These are phyloP conservation scores for Emmonsiellopsis sp. DNA, from an alignment of 2,329 filamentous ascomycete genomes.

Conservation along the genomic window DNA sequence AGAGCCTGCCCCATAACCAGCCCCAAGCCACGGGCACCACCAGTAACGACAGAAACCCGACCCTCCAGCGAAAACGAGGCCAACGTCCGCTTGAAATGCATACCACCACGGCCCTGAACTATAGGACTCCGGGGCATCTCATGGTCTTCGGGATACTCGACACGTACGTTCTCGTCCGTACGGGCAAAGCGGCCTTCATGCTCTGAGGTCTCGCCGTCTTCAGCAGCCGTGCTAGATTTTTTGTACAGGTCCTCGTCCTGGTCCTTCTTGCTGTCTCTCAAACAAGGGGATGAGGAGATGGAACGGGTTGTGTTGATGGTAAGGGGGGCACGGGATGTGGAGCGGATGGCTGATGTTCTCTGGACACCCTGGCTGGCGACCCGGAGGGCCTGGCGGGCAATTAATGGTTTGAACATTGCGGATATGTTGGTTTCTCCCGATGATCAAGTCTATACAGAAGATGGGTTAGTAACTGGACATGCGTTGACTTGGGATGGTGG, in stretches of 20 bases:
- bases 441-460: background rate
- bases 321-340: slow-evolving; percentile 8
- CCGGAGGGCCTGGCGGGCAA: slow-evolving; percentile 20
- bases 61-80: slow-evolving; percentile 79
- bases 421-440: slow-evolving; percentile 1
- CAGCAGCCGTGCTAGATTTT: background rate
- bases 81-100: slow-evolving; percentile 77
- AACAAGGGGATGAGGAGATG: background rate
- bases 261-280: background rate
- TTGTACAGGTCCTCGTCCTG: background rate
- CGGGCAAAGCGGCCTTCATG: slow-evolving; percentile 64
- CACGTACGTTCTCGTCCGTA: slow-evolving; percentile 67
- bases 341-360: slow-evolving; percentile 6
- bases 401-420: slow-evolving; percentile 22
- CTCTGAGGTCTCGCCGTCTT: slow-evolving; percentile 14
- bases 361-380: slow-evolving; percentile 13
- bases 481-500: background rate
- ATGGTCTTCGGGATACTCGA: slow-evolving; percentile 68
- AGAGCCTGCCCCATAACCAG: slow-evolving; percentile 89
- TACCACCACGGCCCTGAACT: slow-evolving; percentile 66
- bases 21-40: slow-evolving; percentile 79
- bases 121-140: slow-evolving; percentile 63
- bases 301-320: slow-evolving; percentile 7
- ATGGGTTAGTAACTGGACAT: background rate
- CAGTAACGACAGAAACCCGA: slow-evolving; percentile 76